phyloP scores from a whole-genome alignment of 176 grass and related monocot species.

The Dactylis glomerata region DNA sequence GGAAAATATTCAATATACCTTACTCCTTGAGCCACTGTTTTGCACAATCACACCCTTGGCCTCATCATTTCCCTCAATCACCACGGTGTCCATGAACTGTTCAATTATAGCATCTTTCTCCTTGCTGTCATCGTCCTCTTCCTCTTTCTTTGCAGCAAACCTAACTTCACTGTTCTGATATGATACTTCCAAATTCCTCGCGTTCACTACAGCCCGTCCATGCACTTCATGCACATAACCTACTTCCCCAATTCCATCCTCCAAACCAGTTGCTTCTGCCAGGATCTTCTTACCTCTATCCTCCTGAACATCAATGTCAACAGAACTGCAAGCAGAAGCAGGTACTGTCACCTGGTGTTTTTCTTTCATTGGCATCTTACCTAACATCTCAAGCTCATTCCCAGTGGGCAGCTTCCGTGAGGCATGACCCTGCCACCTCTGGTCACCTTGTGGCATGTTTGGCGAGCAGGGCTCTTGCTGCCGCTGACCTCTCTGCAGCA shows the following conservation, averaged over 20 bases:
- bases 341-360: neutral
- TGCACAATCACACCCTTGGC: slow-evolving; percentile 26
- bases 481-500: neutral
- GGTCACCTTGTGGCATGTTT: slow-evolving; percentile 14
- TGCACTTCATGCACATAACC: neutral
- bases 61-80: slow-evolving; percentile 27
- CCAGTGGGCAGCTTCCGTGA: neutral
- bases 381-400: slow-evolving; percentile 1
- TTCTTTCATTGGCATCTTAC: slow-evolving; percentile 20
- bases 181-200: slow-evolving; percentile 21
- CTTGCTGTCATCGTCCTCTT: neutral
- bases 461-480: neutral
- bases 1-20: slow-evolving; percentile 48
- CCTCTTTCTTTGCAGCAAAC: slow-evolving; percentile 23
- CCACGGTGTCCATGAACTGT: slow-evolving; percentile 17
- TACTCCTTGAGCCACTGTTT: slow-evolving; percentile 38
- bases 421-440: slow-evolving; percentile 19
- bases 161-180: slow-evolving; percentile 25
- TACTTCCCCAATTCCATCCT: neutral
- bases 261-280: neutral
- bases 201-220: neutral
- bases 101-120: slow-evolving; percentile 39
- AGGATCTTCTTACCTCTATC: slow-evolving; percentile 21
- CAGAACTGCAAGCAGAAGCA: slow-evolving; percentile 15
- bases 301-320: neutral